Evolutionary conservation across 2,329 filamentous ascomycete species (phyloP).

Genomic region (Talaromyces albobiverticillius): DNA sequence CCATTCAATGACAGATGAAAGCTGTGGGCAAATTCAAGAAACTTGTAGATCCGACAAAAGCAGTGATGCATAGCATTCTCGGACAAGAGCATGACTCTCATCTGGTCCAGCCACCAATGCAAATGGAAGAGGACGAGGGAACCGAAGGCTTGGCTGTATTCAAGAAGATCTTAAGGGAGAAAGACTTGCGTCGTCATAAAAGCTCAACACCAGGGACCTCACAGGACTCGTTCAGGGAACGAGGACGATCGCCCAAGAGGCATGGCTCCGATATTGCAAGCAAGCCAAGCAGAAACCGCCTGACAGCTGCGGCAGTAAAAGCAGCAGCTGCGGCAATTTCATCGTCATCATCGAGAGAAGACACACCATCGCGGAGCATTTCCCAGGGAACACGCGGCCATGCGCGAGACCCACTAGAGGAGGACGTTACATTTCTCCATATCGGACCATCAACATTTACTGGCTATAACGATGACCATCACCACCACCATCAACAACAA

Average conservation of each 20-base stretch:
- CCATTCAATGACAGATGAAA: slow-evolving; percentile 63
- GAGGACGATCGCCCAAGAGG: slow-evolving; percentile 15
- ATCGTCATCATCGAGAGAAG: slow-evolving; percentile 27
- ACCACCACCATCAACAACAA: neutral
- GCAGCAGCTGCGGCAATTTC: slow-evolving; percentile 13
- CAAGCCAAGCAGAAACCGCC: neutral
- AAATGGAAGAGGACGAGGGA: slow-evolving; percentile 44
- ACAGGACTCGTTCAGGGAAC: slow-evolving; percentile 5
- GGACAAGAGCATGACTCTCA: slow-evolving; percentile 53
- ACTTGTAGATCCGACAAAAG: slow-evolving; percentile 59
- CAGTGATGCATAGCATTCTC: slow-evolving; percentile 58
- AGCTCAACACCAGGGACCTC: slow-evolving; percentile 4
- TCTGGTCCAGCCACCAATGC: slow-evolving; percentile 57
- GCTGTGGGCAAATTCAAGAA: slow-evolving; percentile 86
- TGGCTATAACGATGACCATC: slow-evolving; percentile 19
- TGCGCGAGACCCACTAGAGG: slow-evolving; percentile 62
- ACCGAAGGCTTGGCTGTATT: slow-evolving; percentile 45
- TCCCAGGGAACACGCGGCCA: slow-evolving; percentile 55
- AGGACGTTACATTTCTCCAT: slow-evolving; percentile 67
- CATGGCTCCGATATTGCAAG: slow-evolving; percentile 1
- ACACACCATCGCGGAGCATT: slow-evolving; percentile 34
- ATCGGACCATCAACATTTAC: slow-evolving; percentile 63
- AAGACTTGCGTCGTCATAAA: slow-evolving; percentile 15
- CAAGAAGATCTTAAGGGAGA: slow-evolving; percentile 49
- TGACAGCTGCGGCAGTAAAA: slow-evolving; percentile 1